Base-by-base conservation (phyloP, 1,284 basidiomycete genomes). In the Trichosporon sp. region DNA sequence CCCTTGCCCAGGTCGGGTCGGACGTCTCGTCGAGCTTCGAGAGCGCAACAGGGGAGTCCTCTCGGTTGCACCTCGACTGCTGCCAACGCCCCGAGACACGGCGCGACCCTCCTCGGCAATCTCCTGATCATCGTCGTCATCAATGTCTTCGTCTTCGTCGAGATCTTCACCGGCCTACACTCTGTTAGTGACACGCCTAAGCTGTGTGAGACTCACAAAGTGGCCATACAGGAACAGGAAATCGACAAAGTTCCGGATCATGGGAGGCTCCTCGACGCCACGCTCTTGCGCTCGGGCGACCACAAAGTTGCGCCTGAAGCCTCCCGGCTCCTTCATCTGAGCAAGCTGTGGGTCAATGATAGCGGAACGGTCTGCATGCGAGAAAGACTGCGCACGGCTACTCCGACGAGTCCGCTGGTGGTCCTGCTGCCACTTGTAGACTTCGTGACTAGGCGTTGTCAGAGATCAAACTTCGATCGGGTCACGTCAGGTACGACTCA, bases 211-310 rank as follows among this genome's bases (percentile, higher is more conserved):
- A 83, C 92, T 82, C 71, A 93, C 93, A 75, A 95, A 96, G 78
- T 96, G 94, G 6, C 94, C 94, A 73, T 92, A 96, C 31, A 96
- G 84, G 72, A 89, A 90, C 59, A 97, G 81, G 75, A 96, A 97
- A 73, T 96, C 94, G 69, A 96, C 89, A 69, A 96, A 95, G 74
- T 90, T 93, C 72, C 88, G 87, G 13, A 90, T 81, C 73, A 91
- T 85, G 13, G 83, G 73, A 1, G 86, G 89, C 61, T 87, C 85
- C 56, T 86, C 85, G 23, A 80, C 76, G 6, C 87, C 87, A 65
- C 88, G 85, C 60, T 88, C 87, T 61, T 85, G 85, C 1, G 89
- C 88, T 34, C 85, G 86, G 61, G 89, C 79, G 46, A 88, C 78
- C 7, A 96, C 82, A 75, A 92, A 95, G 75, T 95, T 92, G 59